These are phyloP conservation scores for Micractinium sp. DNA, from an alignment of 139 green algal genomes.

Conservation along the genomic window DNA sequence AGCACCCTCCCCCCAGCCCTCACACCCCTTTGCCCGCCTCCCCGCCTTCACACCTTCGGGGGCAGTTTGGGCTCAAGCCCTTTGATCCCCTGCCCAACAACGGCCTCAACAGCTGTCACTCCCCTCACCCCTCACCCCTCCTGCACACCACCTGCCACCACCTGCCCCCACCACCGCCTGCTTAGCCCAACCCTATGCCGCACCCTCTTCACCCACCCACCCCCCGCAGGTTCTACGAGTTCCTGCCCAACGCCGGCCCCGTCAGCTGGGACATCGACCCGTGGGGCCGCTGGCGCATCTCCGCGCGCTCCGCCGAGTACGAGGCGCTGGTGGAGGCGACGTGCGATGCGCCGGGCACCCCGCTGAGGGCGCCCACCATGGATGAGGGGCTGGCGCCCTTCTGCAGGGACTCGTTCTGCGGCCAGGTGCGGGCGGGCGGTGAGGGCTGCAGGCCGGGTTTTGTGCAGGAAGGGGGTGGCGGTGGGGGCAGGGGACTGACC, in stretches of 20 bases:
- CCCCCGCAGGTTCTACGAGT: conserved; percentile 80
- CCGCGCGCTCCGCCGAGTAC: conserved; percentile 57
- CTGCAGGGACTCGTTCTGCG: conserved; percentile 94
- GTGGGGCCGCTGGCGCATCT: conserved; percentile 77
- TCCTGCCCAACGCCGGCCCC: conserved; percentile 84
- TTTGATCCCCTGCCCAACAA: too few species aligned
- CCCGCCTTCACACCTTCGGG: too few species aligned
- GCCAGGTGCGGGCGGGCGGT: conserved; percentile 44
- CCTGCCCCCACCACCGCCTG: too few species aligned
- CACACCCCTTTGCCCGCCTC: neutral
- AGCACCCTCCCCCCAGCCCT: neutral
- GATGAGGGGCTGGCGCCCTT: conserved; percentile 80
- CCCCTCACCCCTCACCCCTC: too few species aligned
- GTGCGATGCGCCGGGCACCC: conserved; percentile 61
- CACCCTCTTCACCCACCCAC: too few species aligned
- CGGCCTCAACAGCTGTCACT: too few species aligned
- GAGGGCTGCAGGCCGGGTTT: neutral
- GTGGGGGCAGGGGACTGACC: too few species aligned
- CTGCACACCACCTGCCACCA: too few species aligned
- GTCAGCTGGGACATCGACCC: conserved; percentile 88
- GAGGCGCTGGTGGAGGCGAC: conserved; percentile 84
- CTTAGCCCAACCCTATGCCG: neutral
- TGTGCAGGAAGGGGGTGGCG: neutral
- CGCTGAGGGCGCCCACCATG: conserved; percentile 80
- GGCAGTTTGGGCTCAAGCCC: too few species aligned